Evolutionary conservation across 768 basidiomycete species (phyloP).

Genomic region (Tricholoma saponaceum): DNA sequence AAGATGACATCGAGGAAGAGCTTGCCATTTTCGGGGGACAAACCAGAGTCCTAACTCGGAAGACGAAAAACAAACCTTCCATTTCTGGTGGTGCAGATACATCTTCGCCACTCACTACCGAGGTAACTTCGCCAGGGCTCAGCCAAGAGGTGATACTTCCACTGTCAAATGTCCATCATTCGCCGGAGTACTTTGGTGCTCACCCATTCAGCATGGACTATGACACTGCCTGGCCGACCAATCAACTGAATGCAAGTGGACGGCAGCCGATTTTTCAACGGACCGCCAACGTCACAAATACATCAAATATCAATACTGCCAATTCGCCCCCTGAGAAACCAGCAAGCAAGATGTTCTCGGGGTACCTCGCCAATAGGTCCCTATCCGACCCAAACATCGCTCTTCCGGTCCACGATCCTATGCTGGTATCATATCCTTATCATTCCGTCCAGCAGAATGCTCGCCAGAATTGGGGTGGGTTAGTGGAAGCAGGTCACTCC

Average conservation of each 20-base stretch:
- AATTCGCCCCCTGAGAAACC: conserved; percentile 4
- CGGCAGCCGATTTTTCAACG: background rate
- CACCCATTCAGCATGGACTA: background rate
- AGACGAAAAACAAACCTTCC: conserved; percentile 8
- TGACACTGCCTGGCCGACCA: background rate
- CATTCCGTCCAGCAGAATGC: background rate
- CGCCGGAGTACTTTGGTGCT: conserved; percentile 24
- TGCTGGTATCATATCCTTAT: background rate
- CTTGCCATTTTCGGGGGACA: conserved; percentile 55
- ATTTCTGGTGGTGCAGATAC: background rate
- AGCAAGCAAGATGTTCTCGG: conserved; percentile 22
- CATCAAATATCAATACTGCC: background rate
- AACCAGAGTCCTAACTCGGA: conserved; percentile 33
- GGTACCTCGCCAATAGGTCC: conserved; percentile 16
- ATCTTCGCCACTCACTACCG: background rate
- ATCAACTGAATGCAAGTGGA: background rate
- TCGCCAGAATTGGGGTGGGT: background rate
- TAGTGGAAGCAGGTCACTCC: background rate
- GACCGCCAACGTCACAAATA: too few species aligned
- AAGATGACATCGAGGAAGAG: conserved; percentile 38
- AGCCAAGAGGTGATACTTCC: too few species aligned
- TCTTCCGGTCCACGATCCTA: background rate
- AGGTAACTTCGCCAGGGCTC: conserved; percentile 9
- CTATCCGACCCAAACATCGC: conserved; percentile 4
- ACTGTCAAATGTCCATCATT: conserved; percentile 14